phyloP scores from a whole-genome alignment of 2,329 filamentous ascomycete genomes.

The Xylaria sp. region DNA sequence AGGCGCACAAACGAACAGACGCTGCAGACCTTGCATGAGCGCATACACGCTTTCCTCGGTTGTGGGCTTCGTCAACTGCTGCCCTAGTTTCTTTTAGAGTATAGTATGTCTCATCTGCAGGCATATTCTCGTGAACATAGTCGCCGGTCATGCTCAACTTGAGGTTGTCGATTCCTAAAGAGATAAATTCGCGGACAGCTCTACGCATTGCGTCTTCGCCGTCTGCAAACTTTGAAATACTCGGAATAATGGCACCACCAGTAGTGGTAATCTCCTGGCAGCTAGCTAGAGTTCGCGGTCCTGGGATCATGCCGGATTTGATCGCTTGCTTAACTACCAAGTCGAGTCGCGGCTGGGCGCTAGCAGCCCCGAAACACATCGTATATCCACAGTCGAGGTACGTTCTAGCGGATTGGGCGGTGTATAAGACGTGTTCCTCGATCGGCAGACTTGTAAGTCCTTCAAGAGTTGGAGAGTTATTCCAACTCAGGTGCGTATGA shows the following conservation, averaged over 20 bases:
- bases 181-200: slow-evolving; percentile 49
- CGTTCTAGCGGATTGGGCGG: slow-evolving; percentile 54
- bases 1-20: slow-evolving; percentile 55
- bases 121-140: slow-evolving; percentile 31
- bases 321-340: slow-evolving; percentile 60
- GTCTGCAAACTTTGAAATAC: slow-evolving; percentile 50
- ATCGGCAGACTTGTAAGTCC: slow-evolving; percentile 54
- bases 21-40: slow-evolving; percentile 57
- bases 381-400: slow-evolving; percentile 62
- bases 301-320: slow-evolving; percentile 58
- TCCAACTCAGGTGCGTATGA: slow-evolving; percentile 61
- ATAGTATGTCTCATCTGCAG: slow-evolving; percentile 53
- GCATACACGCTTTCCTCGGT: slow-evolving; percentile 52
- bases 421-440: slow-evolving; percentile 60
- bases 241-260: slow-evolving; percentile 56
- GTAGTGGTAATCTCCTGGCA: slow-evolving; percentile 58
- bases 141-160: slow-evolving; percentile 55
- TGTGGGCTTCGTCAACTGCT: slow-evolving; percentile 59
- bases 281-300: slow-evolving; percentile 59
- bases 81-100: slow-evolving; percentile 57
- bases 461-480: slow-evolving; percentile 52
- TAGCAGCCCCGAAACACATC: slow-evolving; percentile 58
- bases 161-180: slow-evolving; percentile 52
- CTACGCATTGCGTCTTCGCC: slow-evolving; percentile 54
- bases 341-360: slow-evolving; percentile 58